Evolutionary conservation across 805 yeast genomes (phyloP), one percentile per base, ranked within the genome.

Genomic region (Cyberlindnera subsufficiens): DNA sequence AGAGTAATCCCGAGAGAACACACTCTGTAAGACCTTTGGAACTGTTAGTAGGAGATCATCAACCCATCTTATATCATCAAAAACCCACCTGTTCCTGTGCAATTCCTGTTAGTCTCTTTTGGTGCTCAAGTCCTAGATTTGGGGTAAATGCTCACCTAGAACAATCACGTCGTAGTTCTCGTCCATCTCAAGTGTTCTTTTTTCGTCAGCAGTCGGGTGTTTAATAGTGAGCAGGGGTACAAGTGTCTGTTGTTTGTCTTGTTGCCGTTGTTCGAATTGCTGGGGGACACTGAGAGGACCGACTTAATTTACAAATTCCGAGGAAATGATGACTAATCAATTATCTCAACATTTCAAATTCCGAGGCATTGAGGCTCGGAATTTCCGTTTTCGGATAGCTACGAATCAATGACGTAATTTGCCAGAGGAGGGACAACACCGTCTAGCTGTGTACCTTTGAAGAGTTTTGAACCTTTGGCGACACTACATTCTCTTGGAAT

Each of bases 121-220:
- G 31, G 29, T 22, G 15, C 36, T 14, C 25, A 30, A 66, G 62
- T 35, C 67, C 67, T 61, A 7, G 8, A 29, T n/a, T 3, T 20
- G 17, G 17, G 6, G 32, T 20, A 15, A 18, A 14, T n/a, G 59
- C 73, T 22, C 74, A 59, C 98, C 99, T 46, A 91, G 75, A 22
- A 91, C 97, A 54, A 93, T 91, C 47, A 91, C 96, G 71, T 93
- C 99, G 78, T 90, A 93, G 52, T 86, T 79, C 66, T 90, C 96
- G 67, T 93, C 98, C 96, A 93, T 88, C 43, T 52, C 16, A 1
- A 9, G 10, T n/a, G 32, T 15, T n/a, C 17, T 11, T 7, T 15
- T 8, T 30, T 3, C 32, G 32, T 4, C 16, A n/a, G 32, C 16
- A 8, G 17, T 30, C 10, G 11, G 8, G 27, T 22, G 11, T 22